A percentile compares a stretch with the other conserved stretches of the same genome.
Evolutionary conservation across 2,329 filamentous ascomycete genomes (phyloP).

Genomic region (Amauroascus niger): DNA sequence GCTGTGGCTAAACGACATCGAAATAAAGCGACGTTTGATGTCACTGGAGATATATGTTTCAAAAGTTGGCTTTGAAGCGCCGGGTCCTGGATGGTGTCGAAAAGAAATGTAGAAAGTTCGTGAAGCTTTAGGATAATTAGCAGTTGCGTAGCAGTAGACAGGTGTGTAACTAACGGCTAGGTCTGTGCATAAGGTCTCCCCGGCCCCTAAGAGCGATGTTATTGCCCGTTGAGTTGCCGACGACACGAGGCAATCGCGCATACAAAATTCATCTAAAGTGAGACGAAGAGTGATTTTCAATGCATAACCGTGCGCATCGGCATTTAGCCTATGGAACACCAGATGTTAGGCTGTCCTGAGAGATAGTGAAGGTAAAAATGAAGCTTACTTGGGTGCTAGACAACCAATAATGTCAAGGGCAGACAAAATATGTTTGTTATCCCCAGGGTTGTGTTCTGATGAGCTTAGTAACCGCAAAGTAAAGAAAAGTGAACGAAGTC

Average conservation of each 20-base stretch:
- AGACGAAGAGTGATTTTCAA: constrained; percentile 31
- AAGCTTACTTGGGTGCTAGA: constrained; percentile 25
- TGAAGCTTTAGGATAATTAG: constrained; percentile 23
- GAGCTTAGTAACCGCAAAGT: background rate
- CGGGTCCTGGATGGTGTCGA: constrained; percentile 31
- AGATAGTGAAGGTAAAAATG: background rate
- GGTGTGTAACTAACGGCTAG: constrained; percentile 10
- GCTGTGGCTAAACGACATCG: constrained; percentile 33
- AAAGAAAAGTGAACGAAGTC: background rate
- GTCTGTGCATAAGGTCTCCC: background rate
- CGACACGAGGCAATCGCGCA: constrained; percentile 23
- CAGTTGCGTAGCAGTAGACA: background rate
- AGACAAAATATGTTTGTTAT: constrained; percentile 25
- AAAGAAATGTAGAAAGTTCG: constrained; percentile 23
- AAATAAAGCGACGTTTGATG: constrained; percentile 30
- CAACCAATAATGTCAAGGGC: constrained; percentile 28
- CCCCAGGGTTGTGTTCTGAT: constrained; percentile 13
- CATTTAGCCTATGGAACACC: constrained; percentile 24
- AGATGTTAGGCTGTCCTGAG: background rate
- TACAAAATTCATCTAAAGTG: constrained; percentile 29
- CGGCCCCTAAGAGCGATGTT: constrained; percentile 21
- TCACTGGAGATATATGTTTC: constrained; percentile 32
- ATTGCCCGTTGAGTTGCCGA: constrained; percentile 30
- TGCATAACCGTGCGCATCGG: constrained; percentile 26
- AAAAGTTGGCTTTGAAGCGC: constrained; percentile 34